A percentile compares a stretch with the other conserved stretches of the same genome.
These are phyloP conservation scores for Glycine tomentella DNA, from an alignment of 306 rosid genomes.

Conservation along the genomic window DNA sequence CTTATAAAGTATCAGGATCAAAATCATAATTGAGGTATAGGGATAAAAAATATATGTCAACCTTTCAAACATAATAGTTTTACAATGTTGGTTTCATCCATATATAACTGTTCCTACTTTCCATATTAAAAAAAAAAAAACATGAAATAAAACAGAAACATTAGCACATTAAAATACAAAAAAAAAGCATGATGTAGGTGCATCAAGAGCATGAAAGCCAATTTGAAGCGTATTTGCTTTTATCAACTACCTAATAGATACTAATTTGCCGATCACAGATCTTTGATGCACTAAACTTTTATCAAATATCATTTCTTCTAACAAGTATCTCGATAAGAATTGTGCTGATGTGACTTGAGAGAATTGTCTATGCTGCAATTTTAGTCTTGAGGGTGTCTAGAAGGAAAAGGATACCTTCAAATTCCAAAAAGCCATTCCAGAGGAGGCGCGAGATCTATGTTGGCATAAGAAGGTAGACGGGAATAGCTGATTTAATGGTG, in stretches of 20 bases:
- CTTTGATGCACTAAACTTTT: constrained; percentile 17
- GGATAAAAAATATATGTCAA: neutral
- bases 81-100: constrained; percentile 8
- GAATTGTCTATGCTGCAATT: constrained; percentile 9
- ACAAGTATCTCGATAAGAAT: neutral
- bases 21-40: neutral
- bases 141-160: neutral
- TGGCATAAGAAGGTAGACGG: neutral
- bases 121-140: neutral
- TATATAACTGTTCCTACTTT: constrained; percentile 8
- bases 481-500: neutral
- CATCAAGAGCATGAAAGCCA: constrained; percentile 36
- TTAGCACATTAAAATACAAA: neutral
- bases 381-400: neutral
- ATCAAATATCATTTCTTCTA: constrained; percentile 6
- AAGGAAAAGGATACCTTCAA: constrained; percentile 16
- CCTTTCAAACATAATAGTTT: neutral
- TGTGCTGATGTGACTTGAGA: neutral
- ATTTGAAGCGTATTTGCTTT: neutral
- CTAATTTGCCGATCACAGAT: constrained; percentile 18
- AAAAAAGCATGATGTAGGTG: constrained; percentile 1
- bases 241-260: constrained; percentile 10
- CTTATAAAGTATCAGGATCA: too few relatives aligned
- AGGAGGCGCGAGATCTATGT: neutral
- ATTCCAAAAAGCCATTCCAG: constrained; percentile 2